These are phyloP conservation scores for Penicillium sp. DNA, from an alignment of 2,329 filamentous ascomycete genomes.

Conservation along the genomic window DNA sequence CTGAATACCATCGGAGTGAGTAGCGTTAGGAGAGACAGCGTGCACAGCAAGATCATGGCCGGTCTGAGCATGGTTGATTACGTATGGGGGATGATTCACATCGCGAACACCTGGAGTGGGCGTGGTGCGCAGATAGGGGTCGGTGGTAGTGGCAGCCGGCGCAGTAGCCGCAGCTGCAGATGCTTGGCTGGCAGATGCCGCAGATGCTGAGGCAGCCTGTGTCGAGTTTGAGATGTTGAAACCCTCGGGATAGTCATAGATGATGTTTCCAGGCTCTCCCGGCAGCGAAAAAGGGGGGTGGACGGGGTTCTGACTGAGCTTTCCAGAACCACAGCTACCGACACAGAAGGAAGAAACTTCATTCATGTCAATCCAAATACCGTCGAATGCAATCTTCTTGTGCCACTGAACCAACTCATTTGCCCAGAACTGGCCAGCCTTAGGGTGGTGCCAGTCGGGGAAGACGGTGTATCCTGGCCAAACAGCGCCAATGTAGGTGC, in stretches of 20 bases:
- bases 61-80: conserved; percentile 69
- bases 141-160: conserved; percentile 40
- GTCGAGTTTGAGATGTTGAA: conserved; percentile 71
- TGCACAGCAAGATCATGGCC: conserved; percentile 71
- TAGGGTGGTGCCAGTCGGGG: conserved; percentile 63
- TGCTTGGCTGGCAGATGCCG: conserved; percentile 57
- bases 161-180: conserved; percentile 44
- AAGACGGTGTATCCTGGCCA: conserved; percentile 66
- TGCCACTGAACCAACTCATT: conserved; percentile 58
- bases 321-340: conserved; percentile 70
- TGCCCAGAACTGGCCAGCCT: conserved; percentile 63
- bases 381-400: conserved; percentile 58
- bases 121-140: conserved; percentile 60
- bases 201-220: conserved; percentile 64
- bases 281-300: conserved; percentile 68
- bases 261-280: conserved; percentile 64
- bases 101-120: conserved; percentile 67
- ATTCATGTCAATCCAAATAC: conserved; percentile 65
- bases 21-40: conserved; percentile 76
- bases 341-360: conserved; percentile 69
- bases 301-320: conserved; percentile 68
- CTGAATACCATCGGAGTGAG: conserved; percentile 69
- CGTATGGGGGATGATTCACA: conserved; percentile 74
- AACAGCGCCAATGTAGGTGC: conserved; percentile 58
- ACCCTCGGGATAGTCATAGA: conserved; percentile 67